Percentiles rank a stretch among this genome's conserved stretches.
Evolutionary conservation across 73 alveolate genomes (phyloP).

Genomic region (Tetrahymena malaccensis): DNA sequence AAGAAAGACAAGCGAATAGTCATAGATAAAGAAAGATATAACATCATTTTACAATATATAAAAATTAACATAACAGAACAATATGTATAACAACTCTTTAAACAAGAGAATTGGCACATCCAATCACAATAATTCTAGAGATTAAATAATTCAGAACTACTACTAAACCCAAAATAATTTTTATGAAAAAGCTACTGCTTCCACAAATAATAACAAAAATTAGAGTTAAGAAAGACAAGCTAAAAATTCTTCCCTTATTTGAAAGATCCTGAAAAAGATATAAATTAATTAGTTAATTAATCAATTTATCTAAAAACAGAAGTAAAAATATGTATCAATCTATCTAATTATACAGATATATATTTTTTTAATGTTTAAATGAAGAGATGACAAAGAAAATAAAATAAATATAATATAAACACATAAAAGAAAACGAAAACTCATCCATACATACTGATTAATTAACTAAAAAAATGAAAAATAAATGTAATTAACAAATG

Average conservation of each 20-base stretch:
- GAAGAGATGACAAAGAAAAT: no score
- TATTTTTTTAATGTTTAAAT: no score
- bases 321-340: no score
- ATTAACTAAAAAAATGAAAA: no score
- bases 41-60: background rate
- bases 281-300: no score
- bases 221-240: background rate
- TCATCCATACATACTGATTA: no score
- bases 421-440: no score
- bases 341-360: no score
- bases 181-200: background rate
- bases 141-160: background rate
- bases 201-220: background rate
- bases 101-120: background rate
- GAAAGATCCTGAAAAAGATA: background rate
- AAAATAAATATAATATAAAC: no score
- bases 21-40: background rate
- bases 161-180: background rate
- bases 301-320: no score
- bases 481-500: no score
- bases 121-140: background rate
- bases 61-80: background rate
- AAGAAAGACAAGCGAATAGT: background rate
- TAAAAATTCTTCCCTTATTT: background rate
- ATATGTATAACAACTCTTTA: background rate